Base-by-base conservation (phyloP, 495 filamentous ascomycete genomes). In the Astrocystis sublimbata region DNA sequence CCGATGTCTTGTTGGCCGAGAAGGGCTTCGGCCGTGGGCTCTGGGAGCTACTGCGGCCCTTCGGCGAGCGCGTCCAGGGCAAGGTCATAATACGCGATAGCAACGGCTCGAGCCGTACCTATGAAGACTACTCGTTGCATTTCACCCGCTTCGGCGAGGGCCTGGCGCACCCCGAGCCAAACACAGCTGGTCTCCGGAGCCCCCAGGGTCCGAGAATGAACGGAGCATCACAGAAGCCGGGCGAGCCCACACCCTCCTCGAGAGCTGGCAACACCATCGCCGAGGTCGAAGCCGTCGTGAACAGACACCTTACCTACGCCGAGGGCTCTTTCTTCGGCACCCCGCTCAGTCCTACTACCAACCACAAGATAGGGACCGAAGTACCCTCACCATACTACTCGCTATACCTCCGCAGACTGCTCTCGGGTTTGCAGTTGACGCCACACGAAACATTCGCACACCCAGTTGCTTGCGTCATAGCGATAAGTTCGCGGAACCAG, bases 401-500 rank as follows among this genome's bases (percentile, higher is more conserved):
- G 24, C 71, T 93, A 15, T 97, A 93, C 69, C 76, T 98, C 31
- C 87, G 91, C 38, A 87, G 93, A 57, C 68, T 97, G 17, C 79
- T 98, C 15, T 96, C 92, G 2, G 86, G 89, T 45, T 75, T 92
- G 23, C 83, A 89, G 7, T 68, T 93, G 45, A 83, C 87, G 0
- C 88, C 92, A 0, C 91, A 96, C 65, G 94, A 98, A 75, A 96
- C 93, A 1, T 96, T 98, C 68, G 83, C 89, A 10, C 94, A 98
- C 74, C 94, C 96, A 0, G 92, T 97, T 4, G 92, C 96, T n/a
- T 92, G 92, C 73, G 85, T 98, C 19, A 93, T 98, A 70, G 90
- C 93, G 4, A 96, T 98, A 62, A 96, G 92, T 72, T 96, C 93
- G 6, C 83, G 90, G 61, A 93, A 92, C 64, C 79, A 81, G 12